Conservation (phyloP, 805 yeast species). For the Saturnispora quitensis region DNA sequence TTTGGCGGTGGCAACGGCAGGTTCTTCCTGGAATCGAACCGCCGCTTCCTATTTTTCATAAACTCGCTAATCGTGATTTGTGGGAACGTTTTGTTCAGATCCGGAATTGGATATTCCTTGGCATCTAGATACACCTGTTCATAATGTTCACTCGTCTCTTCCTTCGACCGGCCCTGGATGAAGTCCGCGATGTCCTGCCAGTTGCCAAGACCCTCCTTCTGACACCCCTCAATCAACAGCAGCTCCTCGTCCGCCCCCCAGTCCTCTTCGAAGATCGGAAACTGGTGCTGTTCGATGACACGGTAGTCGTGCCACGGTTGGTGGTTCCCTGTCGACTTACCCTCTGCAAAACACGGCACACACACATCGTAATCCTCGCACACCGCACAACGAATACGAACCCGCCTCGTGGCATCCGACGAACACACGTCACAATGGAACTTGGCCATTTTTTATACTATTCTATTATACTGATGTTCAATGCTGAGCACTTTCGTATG, state of each 20-base stretch:
- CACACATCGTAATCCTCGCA: conserved; percentile 95
- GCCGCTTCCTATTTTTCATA: conserved; percentile 50
- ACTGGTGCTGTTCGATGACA: conserved; percentile 88
- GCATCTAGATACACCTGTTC: conserved; percentile 59
- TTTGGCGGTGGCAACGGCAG: conserved; percentile 77
- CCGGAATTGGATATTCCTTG: conserved; percentile 79
- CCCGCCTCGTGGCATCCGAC: conserved; percentile 89
- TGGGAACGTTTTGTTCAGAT: conserved; percentile 61
- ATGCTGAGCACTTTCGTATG: conserved; percentile 7
- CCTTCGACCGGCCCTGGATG: conserved; percentile 85
- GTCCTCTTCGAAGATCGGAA: conserved; percentile 78
- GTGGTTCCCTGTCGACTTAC: conserved; percentile 71
- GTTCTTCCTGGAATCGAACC: conserved; percentile 67
- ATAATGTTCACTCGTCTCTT: conserved; percentile 86
- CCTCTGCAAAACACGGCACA: conserved; percentile 92
- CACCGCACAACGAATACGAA: conserved; percentile 83
- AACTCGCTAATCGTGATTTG: conserved; percentile 60
- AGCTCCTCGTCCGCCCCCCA: conserved; percentile 99
- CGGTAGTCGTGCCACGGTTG: conserved; percentile 91
- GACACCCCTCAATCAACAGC: conserved; percentile 81
- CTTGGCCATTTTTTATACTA: conserved; percentile 30
- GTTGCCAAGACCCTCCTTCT: conserved; percentile 84
- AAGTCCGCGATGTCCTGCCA: conserved; percentile 99
- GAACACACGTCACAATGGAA: conserved; percentile 95
- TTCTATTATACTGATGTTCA: not conserved